Base-by-base conservation (phyloP, 768 basidiomycete species). In the Rhodotorula graminis region DNA sequence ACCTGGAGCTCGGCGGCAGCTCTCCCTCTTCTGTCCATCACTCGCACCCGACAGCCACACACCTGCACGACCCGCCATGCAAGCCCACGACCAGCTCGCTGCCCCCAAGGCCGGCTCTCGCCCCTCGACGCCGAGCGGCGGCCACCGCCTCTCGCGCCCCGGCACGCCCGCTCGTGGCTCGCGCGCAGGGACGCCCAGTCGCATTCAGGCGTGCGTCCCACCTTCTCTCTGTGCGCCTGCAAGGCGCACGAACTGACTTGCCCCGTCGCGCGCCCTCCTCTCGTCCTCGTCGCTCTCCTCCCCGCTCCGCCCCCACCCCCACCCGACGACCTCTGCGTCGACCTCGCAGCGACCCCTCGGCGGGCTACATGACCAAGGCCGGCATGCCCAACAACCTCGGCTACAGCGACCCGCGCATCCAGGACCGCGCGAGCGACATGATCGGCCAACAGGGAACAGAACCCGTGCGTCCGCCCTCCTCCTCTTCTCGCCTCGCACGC, bases 371-470 rank as follows among this genome's bases (percentile, higher is more conserved):
- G 23, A 44, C 25, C 15, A 44, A 44, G 27, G 25, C 25, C 16
- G 57, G 57, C 16, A 58, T 58, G 61, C 61, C 61, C 46, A 61
- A 61, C 47, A 61, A 61, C 61, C 61, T 47, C 46, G 33, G 12
- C 61, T 61, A 46, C 46, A 8, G 29, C n/a, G 61, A 61, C 46
- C 61, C 61, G 29, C 46, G 61, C 29, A 25, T 10, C 19, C 61
- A 61, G 46, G 61, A 61, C 47, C 44, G 61, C 21, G 44, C 61
- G 18, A 25, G 21, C 11, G 61, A 61, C 61, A 21, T 61, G n/a
- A 18, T 47, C 47, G 61, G 61, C n/a, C 3, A 16, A 4, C 29
- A 15, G 1, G n/a, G 29, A 4, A 61, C 61, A 5, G 64, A 65
- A 44, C 14, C 40, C 11, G 33, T 42, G 11, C 40, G 46, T 40